Evolutionary conservation across 768 basidiomycete genomes (phyloP).

Genomic region (Panaeolus papilionaceus): DNA sequence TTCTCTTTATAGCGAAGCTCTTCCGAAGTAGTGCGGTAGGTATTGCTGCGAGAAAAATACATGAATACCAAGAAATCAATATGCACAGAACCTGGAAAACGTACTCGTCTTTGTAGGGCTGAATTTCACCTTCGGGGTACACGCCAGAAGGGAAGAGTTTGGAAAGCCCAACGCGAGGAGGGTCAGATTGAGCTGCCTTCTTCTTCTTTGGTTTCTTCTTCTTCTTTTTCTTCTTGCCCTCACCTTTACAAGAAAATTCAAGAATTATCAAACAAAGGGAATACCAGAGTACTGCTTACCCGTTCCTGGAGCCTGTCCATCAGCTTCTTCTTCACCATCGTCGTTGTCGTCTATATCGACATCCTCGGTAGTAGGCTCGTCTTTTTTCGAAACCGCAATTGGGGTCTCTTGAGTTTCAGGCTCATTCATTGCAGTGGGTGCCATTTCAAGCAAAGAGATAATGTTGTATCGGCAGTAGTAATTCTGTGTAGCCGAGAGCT

Average conservation of each 20-base stretch:
- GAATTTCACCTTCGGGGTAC: slow-evolving; percentile 91
- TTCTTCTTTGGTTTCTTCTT: slow-evolving; percentile 94
- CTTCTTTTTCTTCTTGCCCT: slow-evolving; percentile 87
- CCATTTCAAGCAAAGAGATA: neutral
- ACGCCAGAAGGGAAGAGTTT: slow-evolving; percentile 88
- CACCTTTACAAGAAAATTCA: slow-evolving; percentile 39
- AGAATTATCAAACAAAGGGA: neutral
- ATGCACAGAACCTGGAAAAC: slow-evolving; percentile 36
- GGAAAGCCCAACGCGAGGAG: slow-evolving; percentile 87
- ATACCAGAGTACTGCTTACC: slow-evolving; percentile 16
- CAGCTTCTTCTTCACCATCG: slow-evolving; percentile 32
- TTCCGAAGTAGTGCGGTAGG: slow-evolving; percentile 88
- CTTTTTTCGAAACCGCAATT: slow-evolving; percentile 8
- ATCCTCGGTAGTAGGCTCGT: slow-evolving; percentile 18
- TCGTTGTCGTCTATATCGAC: slow-evolving; percentile 29
- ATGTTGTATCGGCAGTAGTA: slow-evolving; percentile 5
- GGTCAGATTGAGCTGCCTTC: slow-evolving; percentile 84
- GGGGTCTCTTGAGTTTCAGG: neutral
- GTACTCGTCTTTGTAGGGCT: slow-evolving; percentile 92
- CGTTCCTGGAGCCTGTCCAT: slow-evolving; percentile 28
- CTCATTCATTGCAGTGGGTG: slow-evolving; percentile 7
- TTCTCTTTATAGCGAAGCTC: slow-evolving; percentile 89
- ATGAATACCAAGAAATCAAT: slow-evolving; percentile 7
- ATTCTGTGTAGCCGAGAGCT: neutral
- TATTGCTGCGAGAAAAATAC: slow-evolving; percentile 59